Base-by-base conservation (phyloP, 305 asterid species). In the Fraxinus velutina region DNA sequence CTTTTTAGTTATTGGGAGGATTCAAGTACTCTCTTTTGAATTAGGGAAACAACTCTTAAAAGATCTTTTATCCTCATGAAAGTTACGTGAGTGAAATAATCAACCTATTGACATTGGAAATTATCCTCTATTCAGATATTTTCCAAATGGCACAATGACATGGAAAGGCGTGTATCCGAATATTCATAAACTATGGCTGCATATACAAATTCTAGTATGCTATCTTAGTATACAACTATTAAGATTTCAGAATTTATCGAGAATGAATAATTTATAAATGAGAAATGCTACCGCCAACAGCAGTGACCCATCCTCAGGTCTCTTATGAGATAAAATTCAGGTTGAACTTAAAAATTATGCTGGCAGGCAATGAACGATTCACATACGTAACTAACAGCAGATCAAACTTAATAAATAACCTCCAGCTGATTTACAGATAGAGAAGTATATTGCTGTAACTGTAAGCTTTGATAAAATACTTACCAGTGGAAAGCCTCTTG, bases 401-500 rank as follows among this genome's bases (percentile, higher is more conserved):
- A 82, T 76, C 9, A 6, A 71, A 50, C 68, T 15, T 30, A 66
- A 52, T 8, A 13, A 73, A 19, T 5, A 6, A 3, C 10, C 79
- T 44, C 34, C n/a, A 27, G 21, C 32, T 50, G 36, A 13, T 74
- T 76, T 34, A 70, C 8, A 75, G 64, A 77, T 68, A 5, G 22
- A 9, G 27, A 79, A 78, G 76, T 27, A 22, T 37, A 62, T 32
- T 24, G 78, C 30, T 29, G 70, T 55, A 77, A 73, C 44, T 2
- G 19, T 29, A 81, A 83, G 78, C 50, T 62, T 19, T 72, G 68
- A 74, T 85, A 79, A 50, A 83, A 75, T 76, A 83, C 80, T 90
- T 94, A 95, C 99, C 98, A 96, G 82, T 36, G 92, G 95, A 83
- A 93, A 90, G 93, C 98, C 97, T 73, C 87, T 86, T 70, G 86